A percentile compares a stretch with the other conserved stretches of the same genome.
These are phyloP conservation scores for Lactifluus subvellereus DNA, from an alignment of 768 basidiomycete genomes.

Conservation along the genomic window DNA sequence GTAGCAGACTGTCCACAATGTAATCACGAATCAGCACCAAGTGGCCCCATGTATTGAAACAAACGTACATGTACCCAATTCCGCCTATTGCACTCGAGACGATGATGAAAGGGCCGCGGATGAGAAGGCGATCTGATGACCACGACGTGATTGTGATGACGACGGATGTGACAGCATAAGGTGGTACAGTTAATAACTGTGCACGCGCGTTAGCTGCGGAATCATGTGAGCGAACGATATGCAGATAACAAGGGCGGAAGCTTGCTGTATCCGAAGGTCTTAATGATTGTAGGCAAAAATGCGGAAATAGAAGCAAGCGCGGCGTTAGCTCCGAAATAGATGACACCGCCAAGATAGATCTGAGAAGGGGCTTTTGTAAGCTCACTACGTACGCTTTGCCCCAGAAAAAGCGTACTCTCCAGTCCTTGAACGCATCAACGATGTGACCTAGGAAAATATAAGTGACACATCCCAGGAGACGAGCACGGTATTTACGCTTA, in stretches of 20 bases:
- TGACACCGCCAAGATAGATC: slow-evolving; percentile 61
- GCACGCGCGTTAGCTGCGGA: slow-evolving; percentile 53
- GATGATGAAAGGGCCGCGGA: slow-evolving; percentile 47
- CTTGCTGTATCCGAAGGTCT: slow-evolving; percentile 66
- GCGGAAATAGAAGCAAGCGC: slow-evolving; percentile 76
- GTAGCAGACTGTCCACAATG: slow-evolving; percentile 41
- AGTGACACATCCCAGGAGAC: background rate
- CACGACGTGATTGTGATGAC: slow-evolving; percentile 56
- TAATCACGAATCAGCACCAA: background rate
- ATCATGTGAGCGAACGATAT: slow-evolving; percentile 10
- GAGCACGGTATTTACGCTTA: slow-evolving; percentile 39
- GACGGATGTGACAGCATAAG: slow-evolving; percentile 65
- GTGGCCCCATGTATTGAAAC: background rate
- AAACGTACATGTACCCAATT: slow-evolving; percentile 57
- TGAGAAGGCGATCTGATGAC: slow-evolving; percentile 61
- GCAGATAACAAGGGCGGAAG: slow-evolving; percentile 10
- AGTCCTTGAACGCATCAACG: slow-evolving; percentile 57
- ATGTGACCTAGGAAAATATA: slow-evolving; percentile 47
- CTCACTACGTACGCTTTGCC: background rate
- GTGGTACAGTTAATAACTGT: slow-evolving; percentile 75
- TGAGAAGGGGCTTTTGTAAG: slow-evolving; percentile 24
- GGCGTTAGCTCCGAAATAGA: slow-evolving; percentile 74
- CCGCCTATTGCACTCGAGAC: slow-evolving; percentile 42
- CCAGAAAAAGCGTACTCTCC: slow-evolving; percentile 45
- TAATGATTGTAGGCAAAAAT: slow-evolving; percentile 78